Evolutionary conservation across 1,139 yeast genomes (phyloP).

Genomic region (Yamadazyma buinensis): DNA sequence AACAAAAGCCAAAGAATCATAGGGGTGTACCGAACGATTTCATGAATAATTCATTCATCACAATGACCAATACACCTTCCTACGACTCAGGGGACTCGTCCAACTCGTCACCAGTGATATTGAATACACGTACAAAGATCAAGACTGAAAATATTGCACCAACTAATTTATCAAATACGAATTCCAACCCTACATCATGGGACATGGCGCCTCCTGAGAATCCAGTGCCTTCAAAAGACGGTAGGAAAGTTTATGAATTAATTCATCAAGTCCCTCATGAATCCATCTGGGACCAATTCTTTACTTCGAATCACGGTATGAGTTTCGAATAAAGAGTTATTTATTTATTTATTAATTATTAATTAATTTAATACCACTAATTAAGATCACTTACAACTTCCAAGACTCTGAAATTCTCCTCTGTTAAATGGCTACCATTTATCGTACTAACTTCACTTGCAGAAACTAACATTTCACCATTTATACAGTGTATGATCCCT

Average conservation of each 20-base stretch:
- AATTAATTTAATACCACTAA: no score
- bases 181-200: not conserved
- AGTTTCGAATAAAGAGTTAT: not conserved
- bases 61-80: slow-evolving; percentile 8
- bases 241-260: slow-evolving; percentile 55
- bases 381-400: slow-evolving; percentile 3
- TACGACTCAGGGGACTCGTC: slow-evolving; percentile 11
- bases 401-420: slow-evolving; percentile 3
- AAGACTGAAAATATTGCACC: no score
- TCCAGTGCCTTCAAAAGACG: slow-evolving; percentile 29
- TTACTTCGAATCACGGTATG: slow-evolving; percentile 24
- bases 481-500: no score
- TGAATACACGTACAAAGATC: slow-evolving; percentile 6
- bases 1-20: not conserved
- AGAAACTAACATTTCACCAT: no score
- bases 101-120: slow-evolving; percentile 11
- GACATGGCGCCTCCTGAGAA: not conserved
- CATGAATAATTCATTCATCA: not conserved
- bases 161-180: not conserved
- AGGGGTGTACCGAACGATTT: not conserved
- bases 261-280: slow-evolving; percentile 66
- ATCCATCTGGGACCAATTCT: slow-evolving; percentile 75
- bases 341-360: no score
- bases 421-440: slow-evolving; percentile 5
- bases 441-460: not conserved